Evolutionary conservation across 2,329 filamentous ascomycete species (phyloP).

Genomic region (Aspergillus sp.): DNA sequence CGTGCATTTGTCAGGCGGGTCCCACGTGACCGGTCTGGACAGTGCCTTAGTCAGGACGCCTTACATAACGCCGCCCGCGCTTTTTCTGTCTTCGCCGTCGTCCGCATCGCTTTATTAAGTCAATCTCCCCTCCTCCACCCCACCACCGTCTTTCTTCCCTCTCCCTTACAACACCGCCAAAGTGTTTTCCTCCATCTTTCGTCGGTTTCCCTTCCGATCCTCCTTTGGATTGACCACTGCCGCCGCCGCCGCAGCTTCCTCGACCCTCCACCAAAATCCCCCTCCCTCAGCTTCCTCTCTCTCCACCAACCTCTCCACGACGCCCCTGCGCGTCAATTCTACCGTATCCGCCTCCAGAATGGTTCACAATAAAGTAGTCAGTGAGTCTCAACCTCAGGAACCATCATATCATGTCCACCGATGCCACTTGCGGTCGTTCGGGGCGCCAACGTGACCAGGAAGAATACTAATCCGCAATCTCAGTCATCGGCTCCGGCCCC

Average conservation of each 20-base stretch:
- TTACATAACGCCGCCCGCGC: neutral
- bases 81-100: too few relatives aligned
- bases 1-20: too few relatives aligned
- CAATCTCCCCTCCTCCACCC: constrained; percentile 8
- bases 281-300: constrained; percentile 38
- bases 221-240: constrained; percentile 71
- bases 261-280: constrained; percentile 63
- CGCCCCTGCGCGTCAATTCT: constrained; percentile 42
- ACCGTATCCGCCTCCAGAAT: constrained; percentile 45
- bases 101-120: neutral
- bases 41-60: constrained; percentile 5
- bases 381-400: constrained; percentile 51
- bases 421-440: neutral
- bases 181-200: constrained; percentile 84
- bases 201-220: constrained; percentile 65
- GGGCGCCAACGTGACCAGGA: neutral
- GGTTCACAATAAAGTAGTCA: constrained; percentile 93
- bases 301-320: constrained; percentile 31
- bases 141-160: constrained; percentile 11
- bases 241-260: constrained; percentile 70
- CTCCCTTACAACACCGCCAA: constrained; percentile 60
- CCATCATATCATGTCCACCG: neutral
- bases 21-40: constrained; percentile 16
- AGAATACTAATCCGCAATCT: constrained; percentile 7
- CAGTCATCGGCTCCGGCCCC: constrained; percentile 88